A percentile compares a stretch with the other conserved stretches of the same genome.
Evolutionary conservation across 2,329 filamentous ascomycete genomes (phyloP).

Genomic region (Cadophora gregata): DNA sequence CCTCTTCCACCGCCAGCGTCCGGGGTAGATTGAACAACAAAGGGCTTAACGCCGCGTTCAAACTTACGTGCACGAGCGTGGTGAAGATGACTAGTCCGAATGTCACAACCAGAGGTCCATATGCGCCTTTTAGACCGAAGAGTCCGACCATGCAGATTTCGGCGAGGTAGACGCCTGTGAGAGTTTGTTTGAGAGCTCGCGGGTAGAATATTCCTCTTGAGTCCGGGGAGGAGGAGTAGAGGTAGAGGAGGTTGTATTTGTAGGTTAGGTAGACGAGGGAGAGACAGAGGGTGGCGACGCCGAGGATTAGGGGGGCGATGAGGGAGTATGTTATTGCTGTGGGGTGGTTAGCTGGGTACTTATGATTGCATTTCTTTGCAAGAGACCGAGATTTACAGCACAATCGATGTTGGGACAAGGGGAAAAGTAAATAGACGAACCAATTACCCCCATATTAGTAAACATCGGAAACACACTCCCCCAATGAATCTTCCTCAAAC

Average conservation of each 20-base stretch:
- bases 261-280: conserved; percentile 69
- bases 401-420: too few relatives aligned
- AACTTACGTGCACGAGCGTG: conserved; percentile 57
- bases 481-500: conserved; percentile 60
- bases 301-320: conserved; percentile 69
- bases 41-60: conserved; percentile 40
- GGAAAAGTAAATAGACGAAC: conserved; percentile 46
- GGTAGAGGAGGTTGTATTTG: conserved; percentile 69
- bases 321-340: conserved; percentile 67
- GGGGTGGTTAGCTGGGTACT: conserved; percentile 28
- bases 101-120: conserved; percentile 63
- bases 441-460: conserved; percentile 59
- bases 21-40: conserved; percentile 42
- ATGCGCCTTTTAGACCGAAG: conserved; percentile 59
- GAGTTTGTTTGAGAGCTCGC: conserved; percentile 66
- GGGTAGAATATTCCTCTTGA: conserved; percentile 70
- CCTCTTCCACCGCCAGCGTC: conserved; percentile 41
- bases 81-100: conserved; percentile 61
- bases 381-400: too few relatives aligned
- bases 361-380: neutral
- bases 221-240: conserved; percentile 65
- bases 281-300: conserved; percentile 67
- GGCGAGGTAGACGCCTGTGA: conserved; percentile 67
- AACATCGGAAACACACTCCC: conserved; percentile 63
- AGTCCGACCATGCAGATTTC: conserved; percentile 68